Conservation (phyloP, 2,329 filamentous ascomycete genomes). For the Drechslera avenae region DNA sequence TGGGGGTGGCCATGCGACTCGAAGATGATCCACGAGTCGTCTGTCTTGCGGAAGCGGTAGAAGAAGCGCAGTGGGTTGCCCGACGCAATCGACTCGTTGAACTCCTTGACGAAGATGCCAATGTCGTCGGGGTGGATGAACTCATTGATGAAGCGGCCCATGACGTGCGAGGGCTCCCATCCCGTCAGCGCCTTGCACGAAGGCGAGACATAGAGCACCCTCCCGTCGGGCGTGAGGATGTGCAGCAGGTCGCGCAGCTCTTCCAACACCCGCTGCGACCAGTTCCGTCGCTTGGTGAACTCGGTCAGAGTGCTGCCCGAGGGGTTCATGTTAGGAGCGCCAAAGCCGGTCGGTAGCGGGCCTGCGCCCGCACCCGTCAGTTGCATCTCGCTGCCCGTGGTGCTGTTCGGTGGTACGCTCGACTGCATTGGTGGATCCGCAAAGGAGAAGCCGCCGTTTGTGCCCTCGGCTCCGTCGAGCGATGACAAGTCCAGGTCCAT, state of each 20-base stretch:
- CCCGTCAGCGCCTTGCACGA: slow-evolving; percentile 77
- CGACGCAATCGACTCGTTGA: slow-evolving; percentile 85
- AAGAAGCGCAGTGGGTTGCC: slow-evolving; percentile 83
- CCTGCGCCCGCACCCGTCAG: slow-evolving; percentile 58
- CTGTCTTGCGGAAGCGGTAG: slow-evolving; percentile 79
- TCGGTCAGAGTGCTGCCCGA: slow-evolving; percentile 64
- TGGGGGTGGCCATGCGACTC: slow-evolving; percentile 94
- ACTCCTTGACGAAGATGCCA: slow-evolving; percentile 80
- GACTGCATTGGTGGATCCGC: slow-evolving; percentile 35
- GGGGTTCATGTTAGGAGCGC: slow-evolving; percentile 50
- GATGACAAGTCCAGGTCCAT: slow-evolving; percentile 51
- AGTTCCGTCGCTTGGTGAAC: slow-evolving; percentile 72
- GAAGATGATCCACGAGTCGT: slow-evolving; percentile 77
- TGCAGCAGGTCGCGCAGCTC: slow-evolving; percentile 88
- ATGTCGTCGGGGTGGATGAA: slow-evolving; percentile 86
- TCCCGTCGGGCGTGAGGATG: slow-evolving; percentile 82
- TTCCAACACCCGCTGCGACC: slow-evolving; percentile 87
- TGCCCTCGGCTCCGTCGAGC: slow-evolving; percentile 31
- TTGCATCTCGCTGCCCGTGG: slow-evolving; percentile 31
- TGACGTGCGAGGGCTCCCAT: slow-evolving; percentile 71
- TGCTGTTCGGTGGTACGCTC: slow-evolving; percentile 31
- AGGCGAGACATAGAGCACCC: slow-evolving; percentile 84
- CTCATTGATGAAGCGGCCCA: slow-evolving; percentile 77
- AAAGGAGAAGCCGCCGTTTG: slow-evolving; percentile 29
- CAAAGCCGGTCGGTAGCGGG: slow-evolving; percentile 61